These are phyloP conservation scores for Tetrahymena thermophila DNA, from an alignment of 73 alveolate species.

Conservation along the genomic window DNA sequence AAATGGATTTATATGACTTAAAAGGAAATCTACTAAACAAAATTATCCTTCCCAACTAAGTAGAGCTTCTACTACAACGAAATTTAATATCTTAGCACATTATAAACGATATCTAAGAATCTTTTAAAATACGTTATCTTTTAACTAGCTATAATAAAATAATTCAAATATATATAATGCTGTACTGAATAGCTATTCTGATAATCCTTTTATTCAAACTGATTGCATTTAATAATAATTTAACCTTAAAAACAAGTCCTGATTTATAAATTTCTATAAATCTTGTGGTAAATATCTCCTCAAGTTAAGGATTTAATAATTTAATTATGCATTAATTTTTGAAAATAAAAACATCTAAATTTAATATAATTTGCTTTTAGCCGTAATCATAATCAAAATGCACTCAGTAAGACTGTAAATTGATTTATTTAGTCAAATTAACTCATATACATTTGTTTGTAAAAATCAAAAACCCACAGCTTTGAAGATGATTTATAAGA, in stretches of 20 bases:
- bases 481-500: not conserved
- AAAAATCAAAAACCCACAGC: not conserved
- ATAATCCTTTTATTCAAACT: not conserved
- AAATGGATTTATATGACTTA: not conserved
- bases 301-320: not conserved
- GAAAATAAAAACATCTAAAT: not conserved
- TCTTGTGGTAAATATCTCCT: not conserved
- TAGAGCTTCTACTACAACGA: not conserved
- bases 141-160: not conserved
- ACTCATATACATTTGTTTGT: not conserved
- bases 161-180: not conserved
- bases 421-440: not conserved
- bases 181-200: not conserved
- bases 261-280: not conserved
- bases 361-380: not conserved
- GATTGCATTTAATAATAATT: not conserved
- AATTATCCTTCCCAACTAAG: not conserved
- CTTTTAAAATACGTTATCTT: not conserved
- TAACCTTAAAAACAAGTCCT: not conserved
- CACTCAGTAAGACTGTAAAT: not conserved
- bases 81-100: not conserved
- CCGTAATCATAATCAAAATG: not conserved
- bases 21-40: not conserved
- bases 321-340: not conserved
- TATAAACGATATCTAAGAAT: not conserved